A percentile compares a stretch with the other conserved stretches of the same genome.
phyloP scores from a whole-genome alignment of 2,329 filamentous ascomycete species.

The Cladosporium sphaerospermum region DNA sequence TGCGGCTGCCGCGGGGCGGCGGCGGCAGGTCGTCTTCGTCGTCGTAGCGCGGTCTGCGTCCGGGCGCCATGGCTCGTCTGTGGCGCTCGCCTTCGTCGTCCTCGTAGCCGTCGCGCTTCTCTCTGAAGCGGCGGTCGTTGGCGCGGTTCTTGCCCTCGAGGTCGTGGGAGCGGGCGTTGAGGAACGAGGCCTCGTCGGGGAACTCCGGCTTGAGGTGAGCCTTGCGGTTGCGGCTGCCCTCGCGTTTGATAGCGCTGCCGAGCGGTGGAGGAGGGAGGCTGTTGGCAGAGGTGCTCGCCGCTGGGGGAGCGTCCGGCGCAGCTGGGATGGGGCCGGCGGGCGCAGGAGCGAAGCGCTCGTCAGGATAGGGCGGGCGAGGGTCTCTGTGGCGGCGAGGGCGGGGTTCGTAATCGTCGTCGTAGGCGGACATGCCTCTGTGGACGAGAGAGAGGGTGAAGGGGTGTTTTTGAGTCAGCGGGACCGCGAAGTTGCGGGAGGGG shows the following conservation, averaged over 20 bases:
- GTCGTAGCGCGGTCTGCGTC: slow-evolving; percentile 12
- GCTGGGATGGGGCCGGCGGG: background rate
- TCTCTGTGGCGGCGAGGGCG: slow-evolving; percentile 9
- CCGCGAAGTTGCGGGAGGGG: background rate
- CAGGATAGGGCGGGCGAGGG: slow-evolving; percentile 9
- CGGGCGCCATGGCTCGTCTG: slow-evolving; percentile 13
- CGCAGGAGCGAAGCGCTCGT: slow-evolving; percentile 3
- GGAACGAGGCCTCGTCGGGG: slow-evolving; percentile 29
- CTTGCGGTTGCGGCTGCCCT: slow-evolving; percentile 27
- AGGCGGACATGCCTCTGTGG: slow-evolving; percentile 28
- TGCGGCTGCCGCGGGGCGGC: background rate
- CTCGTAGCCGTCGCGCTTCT: slow-evolving; percentile 32
- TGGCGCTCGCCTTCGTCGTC: slow-evolving; percentile 31
- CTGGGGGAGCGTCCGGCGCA: slow-evolving; percentile 6
- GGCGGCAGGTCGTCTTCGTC: slow-evolving; percentile 13
- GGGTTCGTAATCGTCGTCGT: slow-evolving; percentile 11
- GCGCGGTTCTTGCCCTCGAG: slow-evolving; percentile 29
- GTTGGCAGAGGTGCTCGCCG: background rate
- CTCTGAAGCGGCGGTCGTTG: slow-evolving; percentile 27
- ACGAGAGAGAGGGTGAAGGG: background rate
- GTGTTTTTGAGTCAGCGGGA: slow-evolving; percentile 1
- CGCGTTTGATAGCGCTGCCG: slow-evolving; percentile 29
- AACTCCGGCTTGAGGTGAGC: slow-evolving; percentile 27
- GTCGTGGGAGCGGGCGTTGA: slow-evolving; percentile 27
- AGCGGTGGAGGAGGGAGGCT: slow-evolving; percentile 28